Base-by-base conservation (phyloP, 129 eudicot genomes). In the sunflower (Helianthus annuus) region DNA sequence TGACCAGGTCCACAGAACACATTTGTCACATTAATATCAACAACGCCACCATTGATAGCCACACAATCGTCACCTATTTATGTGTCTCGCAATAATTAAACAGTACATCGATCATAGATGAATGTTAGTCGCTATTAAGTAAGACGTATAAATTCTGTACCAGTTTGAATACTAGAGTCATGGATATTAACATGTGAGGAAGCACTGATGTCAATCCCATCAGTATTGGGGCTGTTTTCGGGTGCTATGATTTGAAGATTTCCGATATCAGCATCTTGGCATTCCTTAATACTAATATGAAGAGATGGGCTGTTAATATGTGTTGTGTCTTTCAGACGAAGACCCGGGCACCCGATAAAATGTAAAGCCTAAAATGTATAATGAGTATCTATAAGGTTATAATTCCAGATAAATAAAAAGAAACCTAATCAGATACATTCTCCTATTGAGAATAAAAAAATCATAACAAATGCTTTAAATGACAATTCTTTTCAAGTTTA, bases 1-100 rank as follows among this genome's bases (percentile, higher is more conserved):
- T 86, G 87, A 16, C 87, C 91, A 15, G 85, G 91, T 32, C 87
- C 87, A 44, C 87, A 86, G 4, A 24, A 11, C 76, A 86, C 73
- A 9, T 71, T 24, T 0, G 79, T 72, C 14, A 86, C 79, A 17
- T 59, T 77, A 5, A 77, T 15, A 64, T 79, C 76, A 2, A 38
- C 42, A 10, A 72, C 39, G 9, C 85, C 83, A 49, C 78, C 84
- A 10, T 83, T 86, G 12, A 83, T 80, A 22, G 85, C 87, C 39
- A 86, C 76, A 63, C 87, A 83, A 62, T 83, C 91, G 32, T 83
- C 91, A 48, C 91, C 87, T 86, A 27, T 34, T 44, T 6, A 32
- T 44, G 15, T 11, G 12, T 16, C 22, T 64, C 14, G 9, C 10
- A 68, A 76, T 27, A 9, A 29, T 29, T 17, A 6, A 44, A 14